A percentile compares a stretch with the other conserved stretches of the same genome.
These are phyloP conservation scores for Populus nigra DNA, from an alignment of 345 rosid genomes.

Conservation along the genomic window DNA sequence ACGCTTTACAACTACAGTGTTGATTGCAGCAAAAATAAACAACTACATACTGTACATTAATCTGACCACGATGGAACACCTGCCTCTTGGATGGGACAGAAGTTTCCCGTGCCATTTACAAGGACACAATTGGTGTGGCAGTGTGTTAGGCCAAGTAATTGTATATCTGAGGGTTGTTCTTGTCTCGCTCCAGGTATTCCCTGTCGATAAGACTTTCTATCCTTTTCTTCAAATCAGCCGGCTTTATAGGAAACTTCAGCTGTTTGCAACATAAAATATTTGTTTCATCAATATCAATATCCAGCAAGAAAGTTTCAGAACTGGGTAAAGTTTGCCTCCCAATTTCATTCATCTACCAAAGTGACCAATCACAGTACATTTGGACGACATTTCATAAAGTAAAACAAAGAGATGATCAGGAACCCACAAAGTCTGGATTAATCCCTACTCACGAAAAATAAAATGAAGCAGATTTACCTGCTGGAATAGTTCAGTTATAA, in stretches of 20 bases:
- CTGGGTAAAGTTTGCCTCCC: neutral
- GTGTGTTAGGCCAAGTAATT: constrained; percentile 71
- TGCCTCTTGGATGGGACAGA: constrained; percentile 2
- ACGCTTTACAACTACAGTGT: constrained; percentile 40
- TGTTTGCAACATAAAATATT: constrained; percentile 32
- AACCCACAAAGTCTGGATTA: neutral
- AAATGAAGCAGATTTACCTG: constrained; percentile 50
- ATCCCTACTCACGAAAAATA: neutral
- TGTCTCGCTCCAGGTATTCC: constrained; percentile 98
- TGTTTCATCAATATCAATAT: neutral
- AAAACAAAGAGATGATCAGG: neutral
- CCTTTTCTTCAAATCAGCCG: constrained; percentile 95
- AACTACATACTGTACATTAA: constrained; percentile 42
- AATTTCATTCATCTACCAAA: neutral
- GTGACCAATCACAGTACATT: neutral
- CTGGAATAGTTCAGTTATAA: constrained; percentile 98
- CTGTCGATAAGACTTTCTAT: constrained; percentile 92
- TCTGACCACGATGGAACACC: constrained; percentile 17
- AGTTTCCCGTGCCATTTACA: constrained; percentile 25
- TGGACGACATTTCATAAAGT: neutral
- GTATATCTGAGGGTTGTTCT: constrained; percentile 94
- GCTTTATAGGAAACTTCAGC: constrained; percentile 97
- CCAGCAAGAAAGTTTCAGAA: neutral
- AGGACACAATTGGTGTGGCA: neutral
- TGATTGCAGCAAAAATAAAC: constrained; percentile 15